These are phyloP conservation scores for Mycena indigotica DNA, from an alignment of 768 basidiomycete species.

Conservation along the genomic window DNA sequence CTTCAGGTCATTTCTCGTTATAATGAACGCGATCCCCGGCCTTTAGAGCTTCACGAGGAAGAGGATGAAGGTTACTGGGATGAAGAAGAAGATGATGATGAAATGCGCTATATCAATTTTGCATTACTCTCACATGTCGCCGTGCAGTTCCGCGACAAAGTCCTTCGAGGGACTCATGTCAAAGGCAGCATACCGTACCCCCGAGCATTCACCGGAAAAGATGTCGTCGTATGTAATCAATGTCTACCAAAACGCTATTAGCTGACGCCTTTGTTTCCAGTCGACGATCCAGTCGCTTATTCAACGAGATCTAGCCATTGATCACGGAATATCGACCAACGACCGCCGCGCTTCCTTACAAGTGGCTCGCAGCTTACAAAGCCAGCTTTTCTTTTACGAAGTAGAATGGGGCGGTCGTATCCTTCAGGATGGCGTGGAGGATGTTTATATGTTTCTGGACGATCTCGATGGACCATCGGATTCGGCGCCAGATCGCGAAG, in stretches of 20 bases:
- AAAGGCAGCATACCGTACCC: conserved; percentile 94
- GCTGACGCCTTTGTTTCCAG: conserved; percentile 44
- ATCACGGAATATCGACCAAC: conserved; percentile 70
- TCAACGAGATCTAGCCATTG: conserved; percentile 77
- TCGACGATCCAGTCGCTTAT: conserved; percentile 88
- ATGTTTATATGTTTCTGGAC: conserved; percentile 91
- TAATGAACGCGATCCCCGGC: conserved; percentile 30
- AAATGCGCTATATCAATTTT: conserved; percentile 83
- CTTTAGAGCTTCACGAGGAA: conserved; percentile 48
- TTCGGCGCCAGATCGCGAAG: conserved; percentile 60
- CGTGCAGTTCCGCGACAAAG: conserved; percentile 85
- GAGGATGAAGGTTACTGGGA: conserved; percentile 53
- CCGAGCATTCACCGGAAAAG: conserved; percentile 89
- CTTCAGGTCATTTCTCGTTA: conserved; percentile 34
- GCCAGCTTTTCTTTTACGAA: conserved; percentile 94
- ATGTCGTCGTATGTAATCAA: conserved; percentile 74
- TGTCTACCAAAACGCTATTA: neutral
- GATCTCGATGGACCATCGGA: conserved; percentile 72
- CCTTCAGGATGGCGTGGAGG: conserved; percentile 85
- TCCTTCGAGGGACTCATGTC: conserved; percentile 82
- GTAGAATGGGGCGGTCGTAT: conserved; percentile 90
- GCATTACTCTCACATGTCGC: conserved; percentile 87
- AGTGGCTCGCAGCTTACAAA: conserved; percentile 88
- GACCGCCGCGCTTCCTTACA: conserved; percentile 84
- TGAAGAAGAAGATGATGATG: conserved; percentile 69